Conservation (phyloP, 2,329 filamentous ascomycete species). For the Fusarium falciforme region DNA sequence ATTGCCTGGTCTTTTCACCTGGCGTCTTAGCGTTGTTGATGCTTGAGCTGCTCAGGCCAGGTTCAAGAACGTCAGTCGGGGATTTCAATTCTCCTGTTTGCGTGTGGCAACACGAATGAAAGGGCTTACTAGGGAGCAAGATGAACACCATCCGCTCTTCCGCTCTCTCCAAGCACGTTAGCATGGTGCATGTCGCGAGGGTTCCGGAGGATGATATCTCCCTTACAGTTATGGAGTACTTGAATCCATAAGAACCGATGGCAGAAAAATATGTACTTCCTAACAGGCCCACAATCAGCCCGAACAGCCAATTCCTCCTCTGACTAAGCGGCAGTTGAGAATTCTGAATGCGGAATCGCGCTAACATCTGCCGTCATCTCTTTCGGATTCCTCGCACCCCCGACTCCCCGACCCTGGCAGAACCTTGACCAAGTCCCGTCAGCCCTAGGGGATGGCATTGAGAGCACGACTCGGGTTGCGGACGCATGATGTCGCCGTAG, state of each 20-base stretch:
- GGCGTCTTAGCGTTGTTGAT: neutral
- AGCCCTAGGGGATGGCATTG: neutral
- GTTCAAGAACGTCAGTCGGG: neutral
- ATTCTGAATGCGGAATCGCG: neutral
- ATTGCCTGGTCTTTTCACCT: neutral
- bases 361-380: neutral
- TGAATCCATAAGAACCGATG: neutral
- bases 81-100: neutral
- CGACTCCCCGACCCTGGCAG: neutral
- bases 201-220: neutral
- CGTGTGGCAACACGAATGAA: neutral
- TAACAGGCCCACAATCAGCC: neutral
- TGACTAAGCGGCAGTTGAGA: neutral
- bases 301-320: neutral
- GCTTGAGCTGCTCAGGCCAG: neutral
- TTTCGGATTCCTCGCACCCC: neutral
- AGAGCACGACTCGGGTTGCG: neutral
- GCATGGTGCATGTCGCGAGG: neutral
- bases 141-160: neutral
- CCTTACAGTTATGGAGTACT: neutral
- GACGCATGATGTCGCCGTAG: neutral
- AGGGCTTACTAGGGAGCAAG: neutral
- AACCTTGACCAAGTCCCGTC: neutral
- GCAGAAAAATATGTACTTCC: neutral
- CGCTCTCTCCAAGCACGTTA: neutral